phyloP scores from a whole-genome alignment of 148 eudicot species.

The Vaccinium macrocarpon region DNA sequence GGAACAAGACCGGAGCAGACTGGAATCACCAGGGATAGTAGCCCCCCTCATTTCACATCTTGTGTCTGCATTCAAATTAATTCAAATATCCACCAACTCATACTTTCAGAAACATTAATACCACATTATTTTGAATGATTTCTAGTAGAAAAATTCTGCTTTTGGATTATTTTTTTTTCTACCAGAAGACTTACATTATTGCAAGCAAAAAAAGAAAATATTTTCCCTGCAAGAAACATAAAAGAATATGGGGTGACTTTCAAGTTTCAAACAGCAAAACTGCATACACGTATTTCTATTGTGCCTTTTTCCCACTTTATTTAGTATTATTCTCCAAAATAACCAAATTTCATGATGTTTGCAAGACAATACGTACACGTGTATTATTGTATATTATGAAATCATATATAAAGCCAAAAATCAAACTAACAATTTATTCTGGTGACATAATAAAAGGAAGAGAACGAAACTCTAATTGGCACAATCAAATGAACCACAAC shows the following conservation, averaged over 20 bases:
- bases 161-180: too few relatives aligned
- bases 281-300: neutral
- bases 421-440: neutral
- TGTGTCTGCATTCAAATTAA: too few relatives aligned
- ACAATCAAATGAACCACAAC: neutral
- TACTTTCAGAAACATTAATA: too few relatives aligned
- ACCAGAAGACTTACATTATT: too few relatives aligned
- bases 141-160: too few relatives aligned
- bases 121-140: too few relatives aligned
- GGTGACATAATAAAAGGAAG: neutral
- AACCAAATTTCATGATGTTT: neutral
- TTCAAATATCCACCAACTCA: too few relatives aligned
- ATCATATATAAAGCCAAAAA: too few relatives aligned
- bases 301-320: neutral
- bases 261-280: constrained; percentile 1
- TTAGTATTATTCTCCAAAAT: neutral
- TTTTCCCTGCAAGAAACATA: neutral
- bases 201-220: neutral
- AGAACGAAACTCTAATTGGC: neutral
- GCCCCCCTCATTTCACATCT: too few relatives aligned
- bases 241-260: neutral
- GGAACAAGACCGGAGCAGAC: too few relatives aligned
- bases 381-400: neutral
- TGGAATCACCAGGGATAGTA: too few relatives aligned
- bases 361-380: neutral